These are phyloP conservation scores for Lasiosphaeria ovina DNA, from an alignment of 495 filamentous ascomycete species.

Conservation along the genomic window DNA sequence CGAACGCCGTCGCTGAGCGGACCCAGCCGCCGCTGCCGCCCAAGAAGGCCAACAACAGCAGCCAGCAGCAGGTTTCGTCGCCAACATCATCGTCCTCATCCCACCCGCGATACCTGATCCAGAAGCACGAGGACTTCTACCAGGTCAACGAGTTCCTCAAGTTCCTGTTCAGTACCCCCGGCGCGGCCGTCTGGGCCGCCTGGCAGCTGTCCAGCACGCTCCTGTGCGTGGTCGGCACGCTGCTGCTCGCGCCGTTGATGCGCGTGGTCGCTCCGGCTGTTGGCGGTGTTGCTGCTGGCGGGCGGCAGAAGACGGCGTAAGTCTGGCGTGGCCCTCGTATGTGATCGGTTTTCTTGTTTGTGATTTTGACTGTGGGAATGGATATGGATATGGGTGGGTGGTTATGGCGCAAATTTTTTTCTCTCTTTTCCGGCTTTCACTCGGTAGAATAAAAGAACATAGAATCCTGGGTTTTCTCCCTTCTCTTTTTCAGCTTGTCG, in stretches of 20 bases:
- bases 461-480: too few relatives aligned
- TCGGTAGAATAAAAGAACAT: too few relatives aligned
- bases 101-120: conserved; percentile 59
- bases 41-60: neutral
- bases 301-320: too few relatives aligned
- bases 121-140: conserved; percentile 77
- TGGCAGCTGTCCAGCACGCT: conserved; percentile 63
- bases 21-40: neutral
- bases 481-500: too few relatives aligned
- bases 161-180: conserved; percentile 55
- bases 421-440: too few relatives aligned
- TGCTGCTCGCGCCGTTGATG: conserved; percentile 22
- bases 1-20: conserved; percentile 6
- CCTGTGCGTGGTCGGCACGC: conserved; percentile 58
- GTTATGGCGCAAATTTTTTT: too few relatives aligned
- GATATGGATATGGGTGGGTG: too few relatives aligned
- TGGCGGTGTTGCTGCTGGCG: too few relatives aligned
- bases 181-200: conserved; percentile 45
- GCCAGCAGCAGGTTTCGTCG: neutral
- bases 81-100: neutral
- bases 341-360: too few relatives aligned
- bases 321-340: too few relatives aligned
- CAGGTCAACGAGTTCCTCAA: conserved; percentile 75
- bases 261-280: neutral
- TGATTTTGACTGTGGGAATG: too few relatives aligned